These are phyloP conservation scores for Monascus ruber DNA, from an alignment of 2,329 filamentous ascomycete genomes.

Conservation along the genomic window DNA sequence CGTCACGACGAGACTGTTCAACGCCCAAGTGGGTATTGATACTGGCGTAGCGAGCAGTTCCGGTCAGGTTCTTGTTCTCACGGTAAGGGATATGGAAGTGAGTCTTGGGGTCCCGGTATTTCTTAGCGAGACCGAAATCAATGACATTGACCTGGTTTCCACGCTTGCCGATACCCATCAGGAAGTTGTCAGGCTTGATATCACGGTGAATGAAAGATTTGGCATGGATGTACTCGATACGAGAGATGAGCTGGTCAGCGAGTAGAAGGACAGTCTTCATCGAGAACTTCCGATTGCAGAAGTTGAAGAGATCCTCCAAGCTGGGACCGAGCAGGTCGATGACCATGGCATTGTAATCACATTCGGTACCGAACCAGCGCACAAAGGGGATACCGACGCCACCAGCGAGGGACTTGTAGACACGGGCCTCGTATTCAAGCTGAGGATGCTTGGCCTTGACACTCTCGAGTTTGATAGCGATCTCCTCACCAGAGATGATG, in stretches of 20 bases:
- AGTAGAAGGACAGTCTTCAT: slow-evolving; percentile 95
- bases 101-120: slow-evolving; percentile 98
- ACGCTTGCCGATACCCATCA: slow-evolving; percentile 98
- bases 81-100: slow-evolving; percentile 99
- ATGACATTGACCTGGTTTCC: slow-evolving; percentile 99
- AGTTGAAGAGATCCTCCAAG: slow-evolving; percentile 98
- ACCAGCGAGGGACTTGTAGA: slow-evolving; percentile 75
- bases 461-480: slow-evolving; percentile 98
- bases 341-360: slow-evolving; percentile 99
- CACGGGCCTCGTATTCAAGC: slow-evolving; percentile 95
- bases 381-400: slow-evolving; percentile 98
- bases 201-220: slow-evolving; percentile 99
- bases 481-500: slow-evolving; percentile 98
- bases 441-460: slow-evolving; percentile 99
- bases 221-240: slow-evolving; percentile 99
- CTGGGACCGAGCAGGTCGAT: slow-evolving; percentile 91
- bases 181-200: slow-evolving; percentile 99
- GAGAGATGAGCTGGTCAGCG: slow-evolving; percentile 95
- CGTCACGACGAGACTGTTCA: slow-evolving; percentile 96
- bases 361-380: slow-evolving; percentile 98
- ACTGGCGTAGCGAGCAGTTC: slow-evolving; percentile 93
- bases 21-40: slow-evolving; percentile 99
- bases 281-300: slow-evolving; percentile 99
- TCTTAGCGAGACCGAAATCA: slow-evolving; percentile 98
- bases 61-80: slow-evolving; percentile 99